phyloP scores from a whole-genome alignment of 768 basidiomycete genomes.

The Rhodosporidiobolus sp. region DNA sequence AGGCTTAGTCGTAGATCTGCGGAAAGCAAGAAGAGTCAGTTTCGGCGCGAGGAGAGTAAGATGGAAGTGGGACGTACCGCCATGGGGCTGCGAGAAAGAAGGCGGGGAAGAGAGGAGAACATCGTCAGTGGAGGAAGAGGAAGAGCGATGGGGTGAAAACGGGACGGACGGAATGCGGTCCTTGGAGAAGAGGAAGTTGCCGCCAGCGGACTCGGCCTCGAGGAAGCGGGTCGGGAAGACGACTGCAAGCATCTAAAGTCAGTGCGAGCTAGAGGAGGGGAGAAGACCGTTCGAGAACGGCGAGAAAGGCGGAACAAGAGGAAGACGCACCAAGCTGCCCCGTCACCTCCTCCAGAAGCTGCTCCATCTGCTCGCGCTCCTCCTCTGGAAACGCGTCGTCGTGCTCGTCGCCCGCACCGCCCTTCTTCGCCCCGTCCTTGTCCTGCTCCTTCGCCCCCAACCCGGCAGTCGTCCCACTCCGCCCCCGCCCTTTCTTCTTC shows the following conservation, averaged over 20 bases:
- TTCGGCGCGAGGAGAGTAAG: neutral
- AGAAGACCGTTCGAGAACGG: too few relatives aligned
- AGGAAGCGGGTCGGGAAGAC: constrained; percentile 57
- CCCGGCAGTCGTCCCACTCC: constrained; percentile 44
- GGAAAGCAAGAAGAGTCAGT: neutral
- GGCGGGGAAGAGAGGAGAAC: too few relatives aligned
- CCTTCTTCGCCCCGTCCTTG: constrained; percentile 13
- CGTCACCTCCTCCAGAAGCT: constrained; percentile 65
- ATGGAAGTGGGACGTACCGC: neutral
- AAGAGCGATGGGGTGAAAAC: neutral
- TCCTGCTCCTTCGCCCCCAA: neutral
- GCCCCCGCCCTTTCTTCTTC: constrained; percentile 44
- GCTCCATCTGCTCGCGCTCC: constrained; percentile 89
- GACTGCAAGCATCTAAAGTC: neutral
- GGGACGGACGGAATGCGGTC: constrained; percentile 55
- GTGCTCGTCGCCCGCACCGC: constrained; percentile 47
- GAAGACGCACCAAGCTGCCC: constrained; percentile 72
- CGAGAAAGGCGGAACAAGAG: too few relatives aligned
- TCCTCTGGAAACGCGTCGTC: constrained; percentile 73
- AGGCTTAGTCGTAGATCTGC: constrained; percentile 21
- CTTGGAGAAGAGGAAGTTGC: constrained; percentile 90
- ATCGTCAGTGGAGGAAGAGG: constrained; percentile 2
- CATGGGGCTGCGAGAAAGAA: neutral
- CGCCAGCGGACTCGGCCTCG: constrained; percentile 85
- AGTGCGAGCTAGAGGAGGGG: neutral